These are phyloP conservation scores for Chrysopogon serrulatus DNA, from an alignment of 176 grass and related monocot genomes.

Conservation along the genomic window DNA sequence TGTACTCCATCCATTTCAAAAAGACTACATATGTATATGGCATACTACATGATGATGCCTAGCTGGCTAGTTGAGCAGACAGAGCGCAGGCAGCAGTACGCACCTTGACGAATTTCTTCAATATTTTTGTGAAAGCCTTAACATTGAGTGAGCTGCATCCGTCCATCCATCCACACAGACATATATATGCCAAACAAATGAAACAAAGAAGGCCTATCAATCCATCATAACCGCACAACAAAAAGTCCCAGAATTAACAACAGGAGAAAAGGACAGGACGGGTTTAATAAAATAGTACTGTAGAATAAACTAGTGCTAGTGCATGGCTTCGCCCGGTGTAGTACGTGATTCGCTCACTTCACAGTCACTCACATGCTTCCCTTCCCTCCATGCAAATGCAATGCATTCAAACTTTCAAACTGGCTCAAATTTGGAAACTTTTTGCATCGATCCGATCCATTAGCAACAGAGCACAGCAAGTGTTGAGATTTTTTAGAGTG, in stretches of 20 bases:
- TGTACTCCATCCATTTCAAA: conserved; percentile 16
- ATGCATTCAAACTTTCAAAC: too few species aligned
- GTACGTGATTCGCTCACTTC: neutral
- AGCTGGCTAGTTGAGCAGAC: neutral
- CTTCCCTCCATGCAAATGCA: neutral
- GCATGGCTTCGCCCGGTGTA: neutral
- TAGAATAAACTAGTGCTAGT: neutral
- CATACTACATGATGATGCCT: neutral
- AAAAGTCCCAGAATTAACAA: neutral
- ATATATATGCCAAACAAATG: neutral
- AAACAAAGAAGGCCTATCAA: neutral
- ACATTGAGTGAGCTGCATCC: conserved; percentile 75
- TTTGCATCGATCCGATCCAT: too few species aligned
- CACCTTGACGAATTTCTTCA: conserved; percentile 98
- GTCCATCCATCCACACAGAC: conserved; percentile 22
- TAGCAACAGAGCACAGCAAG: too few species aligned
- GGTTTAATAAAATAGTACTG: neutral
- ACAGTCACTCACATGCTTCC: neutral
- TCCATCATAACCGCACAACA: conserved; percentile 12
- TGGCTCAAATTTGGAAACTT: too few species aligned
- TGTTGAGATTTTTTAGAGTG: neutral
- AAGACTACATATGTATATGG: conserved; percentile 1
- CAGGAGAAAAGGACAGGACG: neutral
- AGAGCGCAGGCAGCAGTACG: too few species aligned
- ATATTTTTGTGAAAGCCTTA: conserved; percentile 89